Conservation (phyloP, 257 asterid genomes). For the Sherardia arvensis region DNA sequence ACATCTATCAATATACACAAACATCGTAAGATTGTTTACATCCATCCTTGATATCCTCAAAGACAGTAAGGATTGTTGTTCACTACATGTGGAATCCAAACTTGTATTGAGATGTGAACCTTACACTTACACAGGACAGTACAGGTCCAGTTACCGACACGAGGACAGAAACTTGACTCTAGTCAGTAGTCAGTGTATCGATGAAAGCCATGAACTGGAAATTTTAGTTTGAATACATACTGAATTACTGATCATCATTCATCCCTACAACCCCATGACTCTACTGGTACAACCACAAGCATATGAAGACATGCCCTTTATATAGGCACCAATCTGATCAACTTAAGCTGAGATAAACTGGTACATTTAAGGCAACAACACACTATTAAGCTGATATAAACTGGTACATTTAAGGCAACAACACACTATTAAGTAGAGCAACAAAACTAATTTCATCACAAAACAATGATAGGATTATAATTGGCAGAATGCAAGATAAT, state of each 20-base stretch:
- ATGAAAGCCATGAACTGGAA: not conserved
- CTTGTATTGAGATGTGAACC: not conserved
- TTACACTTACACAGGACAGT: not conserved
- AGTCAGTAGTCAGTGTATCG: no score
- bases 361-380: no score
- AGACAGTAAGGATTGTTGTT: not conserved
- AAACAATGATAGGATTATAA: no score
- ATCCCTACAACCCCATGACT: not conserved
- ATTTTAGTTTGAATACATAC: not conserved
- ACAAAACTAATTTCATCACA: not conserved
- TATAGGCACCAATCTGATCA: no score
- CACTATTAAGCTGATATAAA: no score
- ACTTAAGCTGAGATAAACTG: no score
- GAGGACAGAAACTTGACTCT: not conserved
- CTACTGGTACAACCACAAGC: no score
- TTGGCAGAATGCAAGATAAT: not conserved
- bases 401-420: no score
- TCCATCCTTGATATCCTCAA: not conserved
- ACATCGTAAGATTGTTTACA: not conserved
- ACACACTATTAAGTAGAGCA: not conserved
- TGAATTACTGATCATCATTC: not conserved
- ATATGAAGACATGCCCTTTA: no score
- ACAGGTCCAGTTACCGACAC: not conserved
- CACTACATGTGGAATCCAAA: not conserved
- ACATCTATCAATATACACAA: slow-evolving; percentile 33